Evolutionary conservation across 495 filamentous ascomycete species (phyloP).

Genomic region (Penicillium herquei): DNA sequence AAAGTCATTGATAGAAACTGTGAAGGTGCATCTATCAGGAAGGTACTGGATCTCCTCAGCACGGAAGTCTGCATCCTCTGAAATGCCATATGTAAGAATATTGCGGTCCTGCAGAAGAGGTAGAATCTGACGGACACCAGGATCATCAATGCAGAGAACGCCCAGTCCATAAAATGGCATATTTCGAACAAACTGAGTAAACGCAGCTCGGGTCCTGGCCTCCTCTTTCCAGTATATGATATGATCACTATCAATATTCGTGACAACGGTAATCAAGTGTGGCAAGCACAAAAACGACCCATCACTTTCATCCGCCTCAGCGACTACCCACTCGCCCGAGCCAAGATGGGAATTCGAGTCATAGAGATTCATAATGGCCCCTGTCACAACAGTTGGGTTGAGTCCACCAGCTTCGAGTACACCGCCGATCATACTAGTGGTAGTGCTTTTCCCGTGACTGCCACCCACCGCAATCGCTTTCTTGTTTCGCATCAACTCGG

Average conservation of each 20-base stretch:
- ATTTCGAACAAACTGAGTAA: background rate
- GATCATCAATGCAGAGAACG: background rate
- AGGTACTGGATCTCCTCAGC: background rate
- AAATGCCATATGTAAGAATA: background rate
- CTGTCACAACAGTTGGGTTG: background rate
- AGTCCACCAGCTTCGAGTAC: background rate
- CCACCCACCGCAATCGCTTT: background rate
- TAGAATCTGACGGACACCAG: background rate
- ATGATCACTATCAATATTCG: background rate
- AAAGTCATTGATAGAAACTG: too few relatives aligned
- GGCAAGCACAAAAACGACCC: background rate
- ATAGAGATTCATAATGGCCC: background rate
- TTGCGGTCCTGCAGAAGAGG: background rate
- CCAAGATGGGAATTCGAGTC: background rate
- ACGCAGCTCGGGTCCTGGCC: background rate
- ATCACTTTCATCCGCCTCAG: background rate
- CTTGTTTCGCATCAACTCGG: background rate
- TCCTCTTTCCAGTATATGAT: background rate
- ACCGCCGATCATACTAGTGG: background rate
- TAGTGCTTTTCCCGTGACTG: background rate
- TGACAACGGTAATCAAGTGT: background rate
- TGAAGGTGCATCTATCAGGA: background rate
- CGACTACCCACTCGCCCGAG: background rate
- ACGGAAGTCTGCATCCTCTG: background rate
- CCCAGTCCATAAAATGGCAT: background rate